Evolutionary conservation across 345 rosid genomes (phyloP).

Genomic region (Barbarea vulgaris): DNA sequence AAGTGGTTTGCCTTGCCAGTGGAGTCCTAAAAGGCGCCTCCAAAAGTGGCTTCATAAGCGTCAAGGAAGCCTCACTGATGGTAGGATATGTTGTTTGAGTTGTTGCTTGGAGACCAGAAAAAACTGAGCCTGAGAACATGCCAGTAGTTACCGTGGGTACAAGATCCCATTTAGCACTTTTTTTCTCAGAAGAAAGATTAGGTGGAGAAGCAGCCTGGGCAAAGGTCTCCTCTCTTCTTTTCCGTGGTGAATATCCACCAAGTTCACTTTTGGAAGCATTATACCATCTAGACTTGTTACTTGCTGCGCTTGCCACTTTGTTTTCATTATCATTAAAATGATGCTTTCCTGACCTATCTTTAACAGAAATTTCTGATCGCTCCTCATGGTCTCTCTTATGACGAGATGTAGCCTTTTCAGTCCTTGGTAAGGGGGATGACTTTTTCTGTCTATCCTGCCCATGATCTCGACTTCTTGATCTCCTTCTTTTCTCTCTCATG

Average conservation of each 20-base stretch:
- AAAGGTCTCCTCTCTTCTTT: constrained; percentile 69
- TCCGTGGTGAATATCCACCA: constrained; percentile 95
- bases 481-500: constrained; percentile 56
- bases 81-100: constrained; percentile 48
- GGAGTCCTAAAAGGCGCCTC: constrained; percentile 45
- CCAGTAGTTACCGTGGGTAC: constrained; percentile 49
- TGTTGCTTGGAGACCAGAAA: constrained; percentile 49
- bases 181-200: constrained; percentile 70
- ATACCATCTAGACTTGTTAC: constrained; percentile 56
- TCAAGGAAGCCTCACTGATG: constrained; percentile 48
- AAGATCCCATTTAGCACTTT: constrained; percentile 82
- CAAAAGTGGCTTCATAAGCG: constrained; percentile 46
- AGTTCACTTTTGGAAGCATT: constrained; percentile 66
- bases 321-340: constrained; percentile 50
- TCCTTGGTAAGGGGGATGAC: constrained; percentile 62
- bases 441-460: constrained; percentile 54
- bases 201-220: constrained; percentile 70
- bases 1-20: constrained; percentile 43
- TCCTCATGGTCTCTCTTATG: constrained; percentile 54
- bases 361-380: constrained; percentile 41
- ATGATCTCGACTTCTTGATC: constrained; percentile 71
- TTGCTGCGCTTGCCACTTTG: constrained; percentile 47
- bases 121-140: constrained; percentile 41
- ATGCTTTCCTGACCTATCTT: constrained; percentile 56
- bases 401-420: constrained; percentile 48